Evolutionary conservation across 2,329 filamentous ascomycete genomes (phyloP).

Genomic region (Colletotrichum simmondsii): DNA sequence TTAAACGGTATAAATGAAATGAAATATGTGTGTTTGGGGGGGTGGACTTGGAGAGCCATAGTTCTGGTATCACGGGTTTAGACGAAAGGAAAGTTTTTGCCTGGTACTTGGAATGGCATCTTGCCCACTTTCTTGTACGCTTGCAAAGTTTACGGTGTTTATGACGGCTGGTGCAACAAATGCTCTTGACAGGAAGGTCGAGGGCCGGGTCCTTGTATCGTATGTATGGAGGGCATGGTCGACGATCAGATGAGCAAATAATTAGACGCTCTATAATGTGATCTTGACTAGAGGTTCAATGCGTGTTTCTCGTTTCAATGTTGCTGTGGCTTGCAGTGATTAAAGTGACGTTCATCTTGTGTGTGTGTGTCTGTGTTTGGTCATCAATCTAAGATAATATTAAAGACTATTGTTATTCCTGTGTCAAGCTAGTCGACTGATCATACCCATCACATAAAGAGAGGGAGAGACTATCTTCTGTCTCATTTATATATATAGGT

Average conservation of each 20-base stretch:
- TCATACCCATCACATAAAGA: no score
- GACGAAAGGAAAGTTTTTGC: slow-evolving; percentile 34
- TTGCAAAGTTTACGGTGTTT: slow-evolving; percentile 36
- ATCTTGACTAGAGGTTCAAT: slow-evolving; percentile 31
- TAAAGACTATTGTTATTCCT: no score
- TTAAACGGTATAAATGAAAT: slow-evolving; percentile 47
- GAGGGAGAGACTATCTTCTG: no score
- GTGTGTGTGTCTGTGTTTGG: no score
- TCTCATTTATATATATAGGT: no score
- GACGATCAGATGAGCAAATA: slow-evolving; percentile 36
- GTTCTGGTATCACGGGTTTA: slow-evolving; percentile 25
- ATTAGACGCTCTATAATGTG: slow-evolving; percentile 38
- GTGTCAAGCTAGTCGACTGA: no score
- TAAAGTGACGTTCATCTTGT: not conserved
- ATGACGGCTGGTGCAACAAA: slow-evolving; percentile 35
- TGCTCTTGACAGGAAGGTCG: slow-evolving; percentile 32
- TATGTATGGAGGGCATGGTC: slow-evolving; percentile 36
- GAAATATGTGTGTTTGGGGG: slow-evolving; percentile 2
- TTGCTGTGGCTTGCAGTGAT: not conserved
- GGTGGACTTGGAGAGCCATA: slow-evolving; percentile 19
- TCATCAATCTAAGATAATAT: no score
- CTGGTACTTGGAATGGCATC: slow-evolving; percentile 29
- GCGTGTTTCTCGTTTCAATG: not conserved
- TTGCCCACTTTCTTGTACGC: slow-evolving; percentile 36
- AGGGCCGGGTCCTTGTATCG: slow-evolving; percentile 35